phyloP scores from a whole-genome alignment of 1,284 basidiomycete species.

The Somion occarium region DNA sequence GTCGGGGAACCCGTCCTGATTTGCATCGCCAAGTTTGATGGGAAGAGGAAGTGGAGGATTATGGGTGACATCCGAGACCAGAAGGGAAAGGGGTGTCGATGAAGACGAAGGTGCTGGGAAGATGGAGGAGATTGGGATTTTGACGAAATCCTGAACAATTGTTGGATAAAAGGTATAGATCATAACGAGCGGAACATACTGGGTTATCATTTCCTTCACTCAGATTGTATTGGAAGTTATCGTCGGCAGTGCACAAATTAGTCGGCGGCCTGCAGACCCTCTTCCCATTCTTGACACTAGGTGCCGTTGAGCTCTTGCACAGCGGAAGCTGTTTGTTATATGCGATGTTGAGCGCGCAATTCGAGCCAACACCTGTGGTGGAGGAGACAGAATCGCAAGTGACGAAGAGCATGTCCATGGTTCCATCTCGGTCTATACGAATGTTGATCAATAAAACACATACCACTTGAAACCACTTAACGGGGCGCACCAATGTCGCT shows the following conservation, averaged over 20 bases:
- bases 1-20: constrained; percentile 96
- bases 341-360: constrained; percentile 86
- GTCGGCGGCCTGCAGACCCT: constrained; percentile 72
- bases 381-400: constrained; percentile 73
- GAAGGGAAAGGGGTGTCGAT: constrained; percentile 46
- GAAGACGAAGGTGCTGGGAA: constrained; percentile 38
- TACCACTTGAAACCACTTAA: background rate
- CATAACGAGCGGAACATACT: constrained; percentile 31
- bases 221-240: constrained; percentile 77
- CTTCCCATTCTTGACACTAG: constrained; percentile 44
- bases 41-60: constrained; percentile 69
- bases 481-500: constrained; percentile 78
- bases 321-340: constrained; percentile 91
- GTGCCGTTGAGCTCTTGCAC: constrained; percentile 54
- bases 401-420: constrained; percentile 92
- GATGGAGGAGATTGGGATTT: constrained; percentile 63
- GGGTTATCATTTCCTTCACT: constrained; percentile 45
- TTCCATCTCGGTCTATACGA: constrained; percentile 84
- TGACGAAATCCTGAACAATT: constrained; percentile 54
- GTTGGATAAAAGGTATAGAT: constrained; percentile 2
- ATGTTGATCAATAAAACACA: background rate
- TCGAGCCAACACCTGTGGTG: constrained; percentile 61
- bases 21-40: constrained; percentile 84
- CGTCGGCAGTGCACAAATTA: constrained; percentile 80
- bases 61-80: constrained; percentile 64